Conservation (phyloP, 257 asterid species). For the Cinchona pubescens region DNA sequence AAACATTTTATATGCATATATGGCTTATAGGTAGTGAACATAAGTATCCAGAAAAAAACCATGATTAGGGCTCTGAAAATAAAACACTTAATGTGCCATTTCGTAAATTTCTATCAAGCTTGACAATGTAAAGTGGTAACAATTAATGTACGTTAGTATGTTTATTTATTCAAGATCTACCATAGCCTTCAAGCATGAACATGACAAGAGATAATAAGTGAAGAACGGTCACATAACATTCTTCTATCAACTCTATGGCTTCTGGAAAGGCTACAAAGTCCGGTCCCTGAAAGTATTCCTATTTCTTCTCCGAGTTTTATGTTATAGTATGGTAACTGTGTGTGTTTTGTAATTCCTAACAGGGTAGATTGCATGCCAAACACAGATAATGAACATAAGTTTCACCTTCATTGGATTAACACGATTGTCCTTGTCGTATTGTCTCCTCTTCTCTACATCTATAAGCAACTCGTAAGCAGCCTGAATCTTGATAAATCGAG, state of each 20-base stretch:
- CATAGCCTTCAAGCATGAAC: not conserved
- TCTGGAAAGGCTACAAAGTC: not conserved
- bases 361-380: not conserved
- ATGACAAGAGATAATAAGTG: not conserved
- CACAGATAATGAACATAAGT: conserved; percentile 3
- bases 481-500: conserved; percentile 92
- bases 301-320: not conserved
- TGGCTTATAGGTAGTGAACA: not conserved
- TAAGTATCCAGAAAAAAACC: not conserved
- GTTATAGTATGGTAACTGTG: not conserved
- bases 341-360: not conserved
- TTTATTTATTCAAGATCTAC: not conserved
- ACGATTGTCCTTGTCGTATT: conserved; percentile 70
- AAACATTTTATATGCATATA: too few species aligned
- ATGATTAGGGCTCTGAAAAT: not conserved
- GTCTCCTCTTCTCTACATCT: conserved; percentile 68
- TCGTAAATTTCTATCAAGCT: not conserved
- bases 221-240: not conserved
- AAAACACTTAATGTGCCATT: not conserved
- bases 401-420: conserved; percentile 90
- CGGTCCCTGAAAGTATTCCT: too few species aligned
- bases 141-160: not conserved
- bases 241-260: too few species aligned
- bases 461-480: conserved; percentile 95
- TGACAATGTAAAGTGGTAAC: not conserved